Base-by-base conservation (phyloP, 768 basidiomycete genomes). In the Termitomyces sp. region DNA sequence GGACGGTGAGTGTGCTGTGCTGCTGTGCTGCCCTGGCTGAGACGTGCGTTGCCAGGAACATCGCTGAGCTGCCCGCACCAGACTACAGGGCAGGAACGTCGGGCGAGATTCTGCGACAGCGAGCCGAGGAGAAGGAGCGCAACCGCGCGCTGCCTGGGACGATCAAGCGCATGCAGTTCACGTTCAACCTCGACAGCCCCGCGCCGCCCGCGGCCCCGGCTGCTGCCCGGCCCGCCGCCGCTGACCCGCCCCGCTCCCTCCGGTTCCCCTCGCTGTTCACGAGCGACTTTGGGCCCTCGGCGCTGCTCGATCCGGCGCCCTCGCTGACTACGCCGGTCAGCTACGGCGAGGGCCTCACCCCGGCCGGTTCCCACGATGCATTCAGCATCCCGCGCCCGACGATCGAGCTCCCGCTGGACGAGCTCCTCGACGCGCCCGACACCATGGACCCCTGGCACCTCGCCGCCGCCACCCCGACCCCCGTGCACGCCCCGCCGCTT, bases 111-210 rank as follows among this genome's bases (percentile, higher is more conserved):
- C 84, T 93, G 58, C 85, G 83, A 30, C 88, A 88, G 68, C 88
- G 90, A 28, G 91, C 92, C 0, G 85, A 75, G 20, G 91, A 92
- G 68, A 86, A 87, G 69, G 91, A 93, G 70, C 89, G 87, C 68
- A 83, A 77, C 66, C 86, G 90, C 54, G 78, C 82, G 28, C 75
- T 77, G 56, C 84, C 86, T 6, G 89, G 88, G 14, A 87, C 81
- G 51, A 88, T 92, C 72, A 88, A 90, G 63, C 85, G 90, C 46
- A 92, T 92, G 90, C 91, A 94, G 64, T 93, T 92, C 73, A 93
- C 90, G 1, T 93, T 93, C 71, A 87, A 87, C 63, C 79, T 92
- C 63, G 91, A 92, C 71, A 85, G 87, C 58, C 87, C 86, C 18
- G 65, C 38, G 38, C 38, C 38, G 3, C 1, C 38, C 16, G 16